Percentiles rank a stretch among this genome's conserved stretches.
Conservation (phyloP, 1,284 basidiomycete genomes). For the Irpex lacteus region DNA sequence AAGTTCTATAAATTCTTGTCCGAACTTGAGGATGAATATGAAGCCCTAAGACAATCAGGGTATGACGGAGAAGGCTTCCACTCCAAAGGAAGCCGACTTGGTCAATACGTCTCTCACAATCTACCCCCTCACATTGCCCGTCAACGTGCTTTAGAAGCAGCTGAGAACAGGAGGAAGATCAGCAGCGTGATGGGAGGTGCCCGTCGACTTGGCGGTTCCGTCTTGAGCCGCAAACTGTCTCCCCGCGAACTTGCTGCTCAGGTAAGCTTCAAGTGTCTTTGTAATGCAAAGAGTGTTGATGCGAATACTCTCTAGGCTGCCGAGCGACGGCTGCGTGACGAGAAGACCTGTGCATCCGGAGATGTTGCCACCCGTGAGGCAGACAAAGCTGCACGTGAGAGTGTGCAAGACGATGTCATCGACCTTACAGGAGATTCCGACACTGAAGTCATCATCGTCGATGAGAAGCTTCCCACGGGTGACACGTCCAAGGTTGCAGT, state of each 20-base stretch:
- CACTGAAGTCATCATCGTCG: slow-evolving; percentile 24
- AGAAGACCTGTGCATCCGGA: slow-evolving; percentile 69
- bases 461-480: slow-evolving; percentile 22
- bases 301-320: slow-evolving; percentile 59
- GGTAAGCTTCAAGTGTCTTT: slow-evolving; percentile 41
- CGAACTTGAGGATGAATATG: slow-evolving; percentile 79
- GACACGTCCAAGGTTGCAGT: slow-evolving; percentile 10
- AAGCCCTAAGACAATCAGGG: slow-evolving; percentile 69
- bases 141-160: slow-evolving; percentile 68
- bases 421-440: slow-evolving; percentile 53
- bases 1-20: slow-evolving; percentile 78
- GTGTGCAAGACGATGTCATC: slow-evolving; percentile 57
- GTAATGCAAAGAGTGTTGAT: neutral
- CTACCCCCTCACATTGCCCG: slow-evolving; percentile 63
- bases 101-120: slow-evolving; percentile 59
- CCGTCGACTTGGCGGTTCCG: slow-evolving; percentile 50
- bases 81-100: slow-evolving; percentile 64
- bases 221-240: slow-evolving; percentile 40
- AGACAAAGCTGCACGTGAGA: slow-evolving; percentile 65
- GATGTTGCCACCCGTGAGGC: slow-evolving; percentile 60
- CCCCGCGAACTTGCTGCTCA: slow-evolving; percentile 74
- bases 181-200: slow-evolving; percentile 51
- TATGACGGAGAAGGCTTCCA: slow-evolving; percentile 86
- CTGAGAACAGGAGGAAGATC: slow-evolving; percentile 62
- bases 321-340: slow-evolving; percentile 69